Evolutionary conservation across 2,329 filamentous ascomycete species (phyloP), one percentile per base, ranked within the genome.

Genomic region (Fusarium euwallaceae): DNA sequence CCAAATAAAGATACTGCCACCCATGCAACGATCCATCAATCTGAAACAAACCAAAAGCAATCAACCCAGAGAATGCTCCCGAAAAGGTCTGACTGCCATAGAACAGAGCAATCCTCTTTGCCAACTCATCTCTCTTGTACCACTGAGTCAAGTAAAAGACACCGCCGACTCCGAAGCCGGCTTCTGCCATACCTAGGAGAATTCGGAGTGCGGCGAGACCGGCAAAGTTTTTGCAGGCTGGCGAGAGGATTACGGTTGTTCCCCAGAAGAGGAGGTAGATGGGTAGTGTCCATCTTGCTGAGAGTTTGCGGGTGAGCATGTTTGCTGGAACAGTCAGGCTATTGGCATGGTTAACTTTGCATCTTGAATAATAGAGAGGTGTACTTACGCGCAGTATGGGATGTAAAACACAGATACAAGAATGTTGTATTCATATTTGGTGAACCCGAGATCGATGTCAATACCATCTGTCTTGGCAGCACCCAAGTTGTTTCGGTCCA

Each of bases 211-310:
- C 7, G 16, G n/a, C 53, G 4, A 56, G 53, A 16, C 53, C 53
- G 27, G 29, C 53, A 56, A 56, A 22, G 29, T 56, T 56, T 2
- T 56, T 56, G 53, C 53, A 56, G 22, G 53, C 53, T 1, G 53
- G 53, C 6, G 61, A 63, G 41, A 53, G 41, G 2, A 63, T 63
- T 0, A 53, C 61, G 16, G 43, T 63, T 20, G 20, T 22, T 22
- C 61, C 61, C 61, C 61, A 63, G 61, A 63, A 61, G 59, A 61
- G 37, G 2, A 61, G 37, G 17, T 61, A 61, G 5, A n/a, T 17
- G 24, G 59, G 59, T 4, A 61, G 41, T 43, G 59, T 61, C 59
- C 59, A 61, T 10, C 59, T 22, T n/a, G 59, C 59, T 7, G 59
- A 61, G 22, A 61, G 37, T 12, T 61, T 61, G 10, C 59, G 36